Conservation (phyloP, 1,139 yeast genomes). For the Hansenula sp. region DNA sequence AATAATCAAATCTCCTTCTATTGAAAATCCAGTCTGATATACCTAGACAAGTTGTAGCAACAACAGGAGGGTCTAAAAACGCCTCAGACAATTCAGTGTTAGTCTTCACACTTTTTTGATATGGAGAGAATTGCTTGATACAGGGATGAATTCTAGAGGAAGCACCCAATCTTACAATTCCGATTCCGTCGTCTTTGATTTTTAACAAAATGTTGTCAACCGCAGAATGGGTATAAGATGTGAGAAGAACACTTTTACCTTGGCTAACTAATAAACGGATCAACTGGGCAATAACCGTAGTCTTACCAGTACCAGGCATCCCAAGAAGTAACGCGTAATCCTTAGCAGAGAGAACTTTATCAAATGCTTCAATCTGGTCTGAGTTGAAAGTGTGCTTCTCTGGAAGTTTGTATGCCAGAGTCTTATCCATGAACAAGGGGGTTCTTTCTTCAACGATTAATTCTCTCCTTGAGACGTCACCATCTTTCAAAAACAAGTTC, state of each 20-base stretch:
- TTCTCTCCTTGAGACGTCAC: constrained; percentile 49
- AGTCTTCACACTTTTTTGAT: constrained; percentile 34
- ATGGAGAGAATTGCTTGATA: constrained; percentile 51
- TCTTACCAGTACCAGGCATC: constrained; percentile 99
- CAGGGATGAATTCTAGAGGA: constrained; percentile 57
- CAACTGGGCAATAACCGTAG: constrained; percentile 82
- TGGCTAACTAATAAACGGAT: constrained; percentile 55
- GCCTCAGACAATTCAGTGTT: constrained; percentile 41
- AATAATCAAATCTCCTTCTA: constrained; percentile 73
- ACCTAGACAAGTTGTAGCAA: constrained; percentile 88
- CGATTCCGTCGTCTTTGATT: constrained; percentile 45
- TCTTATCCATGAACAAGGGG: constrained; percentile 37
- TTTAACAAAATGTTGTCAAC: constrained; percentile 88
- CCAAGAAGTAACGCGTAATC: constrained; percentile 85
- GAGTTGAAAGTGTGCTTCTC: constrained; percentile 40
- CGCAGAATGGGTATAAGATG: constrained; percentile 94
- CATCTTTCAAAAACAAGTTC: constrained; percentile 56
- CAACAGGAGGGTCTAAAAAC: constrained; percentile 62
- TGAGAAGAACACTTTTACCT: constrained; percentile 66
- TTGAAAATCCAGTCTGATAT: constrained; percentile 55
- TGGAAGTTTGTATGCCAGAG: constrained; percentile 23
- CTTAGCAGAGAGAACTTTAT: constrained; percentile 56
- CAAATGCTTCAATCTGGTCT: constrained; percentile 71
- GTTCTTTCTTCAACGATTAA: constrained; percentile 56
- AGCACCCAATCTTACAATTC: constrained; percentile 57